phyloP scores from a whole-genome alignment of 495 filamentous ascomycete genomes.

The Penicillium longicatenatum region DNA sequence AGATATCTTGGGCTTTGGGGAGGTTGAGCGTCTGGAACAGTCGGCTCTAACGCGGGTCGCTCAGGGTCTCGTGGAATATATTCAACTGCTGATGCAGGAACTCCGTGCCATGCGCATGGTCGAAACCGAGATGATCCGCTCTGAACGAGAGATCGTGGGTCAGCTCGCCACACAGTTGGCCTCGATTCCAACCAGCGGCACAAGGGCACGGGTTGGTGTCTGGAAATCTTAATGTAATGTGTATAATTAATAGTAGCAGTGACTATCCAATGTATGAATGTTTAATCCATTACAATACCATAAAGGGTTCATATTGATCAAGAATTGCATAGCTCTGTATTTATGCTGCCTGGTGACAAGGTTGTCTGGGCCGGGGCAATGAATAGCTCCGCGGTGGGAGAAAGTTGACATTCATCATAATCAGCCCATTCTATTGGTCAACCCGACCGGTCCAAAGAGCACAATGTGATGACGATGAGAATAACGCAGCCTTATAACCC shows the following conservation, averaged over 20 bases:
- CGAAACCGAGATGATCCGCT: constrained; percentile 40
- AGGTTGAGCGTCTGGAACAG: constrained; percentile 29
- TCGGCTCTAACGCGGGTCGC: constrained; percentile 41
- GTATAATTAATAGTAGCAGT: not conserved
- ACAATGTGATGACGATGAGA: no score
- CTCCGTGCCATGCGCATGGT: constrained; percentile 43
- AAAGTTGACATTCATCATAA: no score
- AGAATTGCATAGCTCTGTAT: no score
- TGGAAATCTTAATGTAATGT: not conserved
- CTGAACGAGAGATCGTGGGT: constrained; percentile 42
- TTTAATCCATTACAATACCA: not conserved
- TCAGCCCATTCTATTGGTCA: no score
- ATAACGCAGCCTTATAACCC: no score
- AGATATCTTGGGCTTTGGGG: constrained; percentile 40
- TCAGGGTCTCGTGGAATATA: constrained; percentile 33
- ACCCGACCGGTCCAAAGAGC: no score
- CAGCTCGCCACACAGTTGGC: constrained; percentile 32
- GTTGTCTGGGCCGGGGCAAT: no score
- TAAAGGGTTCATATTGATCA: no score
- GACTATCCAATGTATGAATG: not conserved
- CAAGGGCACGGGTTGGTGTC: not conserved
- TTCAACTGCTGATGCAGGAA: constrained; percentile 46
- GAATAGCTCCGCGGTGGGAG: no score
- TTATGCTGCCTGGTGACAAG: no score
- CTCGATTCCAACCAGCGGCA: not conserved